Evolutionary conservation across 1,139 yeast genomes (phyloP), one percentile per base, ranked within the genome.

Genomic region (Yamadazyma taylorii): DNA sequence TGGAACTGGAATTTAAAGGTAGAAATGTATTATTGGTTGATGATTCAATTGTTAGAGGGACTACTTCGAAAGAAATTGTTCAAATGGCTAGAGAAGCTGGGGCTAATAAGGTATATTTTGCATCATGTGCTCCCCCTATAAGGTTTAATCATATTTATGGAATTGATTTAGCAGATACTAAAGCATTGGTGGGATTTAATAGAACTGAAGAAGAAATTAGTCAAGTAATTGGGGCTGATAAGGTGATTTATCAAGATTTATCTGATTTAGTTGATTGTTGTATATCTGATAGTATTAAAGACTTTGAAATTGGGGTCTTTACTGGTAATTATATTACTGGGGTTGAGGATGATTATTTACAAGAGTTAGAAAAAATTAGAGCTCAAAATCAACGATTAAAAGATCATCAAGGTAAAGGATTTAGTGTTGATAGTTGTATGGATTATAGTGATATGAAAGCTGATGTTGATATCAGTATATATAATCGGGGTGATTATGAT

Each of bases 11-110:
- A 66, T 92, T 92, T 60, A 74, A 77, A 49, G 94, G 79, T 46
- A 79, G 88, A 53, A 83, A 81, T 45, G 98, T 92, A n/a, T 70
- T 92, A 48, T 75, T 92, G 42, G 97, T 92, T 33, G 98, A 92
- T 63, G 98, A 92, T 62, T 89, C 97, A 23, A 90, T 92, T 51
- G 98, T 92, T 15, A 81, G 98, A 61, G 98, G 98, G 46, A 92
- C 98, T 24, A 92, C 98, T 2, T 89, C 97, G 5, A 85, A 81
- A 61, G 98, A 92, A 65, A 92, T 92, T 52, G 95, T 94, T 22
- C 86, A 82, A 51, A 92, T 92, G 98, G 98, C 98, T 11, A 79
- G 86, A 53, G 98, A 92, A 62, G 96, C 97, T 4, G 98, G 98
- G 39, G 98, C 98, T 29, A 81, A 78, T 43, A 82, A 81, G 50